These are phyloP conservation scores for Aspergillus baeticus DNA, from an alignment of 495 filamentous ascomycete species.

Conservation along the genomic window DNA sequence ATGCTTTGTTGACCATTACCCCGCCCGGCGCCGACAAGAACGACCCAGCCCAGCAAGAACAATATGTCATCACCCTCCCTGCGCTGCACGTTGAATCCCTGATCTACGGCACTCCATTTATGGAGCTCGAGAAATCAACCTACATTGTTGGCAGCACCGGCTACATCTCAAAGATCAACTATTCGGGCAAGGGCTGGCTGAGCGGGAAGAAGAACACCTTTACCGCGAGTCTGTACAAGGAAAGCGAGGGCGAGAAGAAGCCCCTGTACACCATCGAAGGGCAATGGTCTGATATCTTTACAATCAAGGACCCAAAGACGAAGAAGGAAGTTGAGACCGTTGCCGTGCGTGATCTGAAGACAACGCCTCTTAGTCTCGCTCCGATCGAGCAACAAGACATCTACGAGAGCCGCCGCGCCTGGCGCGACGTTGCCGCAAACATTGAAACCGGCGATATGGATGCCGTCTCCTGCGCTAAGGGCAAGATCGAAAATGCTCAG, in stretches of 20 bases:
- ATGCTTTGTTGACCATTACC: slow-evolving; percentile 80
- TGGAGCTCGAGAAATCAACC: slow-evolving; percentile 80
- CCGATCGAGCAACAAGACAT: slow-evolving; percentile 80
- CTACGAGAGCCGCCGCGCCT: slow-evolving; percentile 85
- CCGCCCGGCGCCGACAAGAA: slow-evolving; percentile 50
- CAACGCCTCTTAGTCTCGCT: slow-evolving; percentile 67
- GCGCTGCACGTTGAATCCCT: slow-evolving; percentile 91
- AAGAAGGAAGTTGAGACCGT: slow-evolving; percentile 72
- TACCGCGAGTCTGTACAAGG: slow-evolving; percentile 71
- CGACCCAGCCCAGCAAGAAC: slow-evolving; percentile 53
- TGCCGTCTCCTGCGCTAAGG: slow-evolving; percentile 71
- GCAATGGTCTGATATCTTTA: slow-evolving; percentile 86
- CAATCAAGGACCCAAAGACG: slow-evolving; percentile 66
- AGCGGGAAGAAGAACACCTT: slow-evolving; percentile 95
- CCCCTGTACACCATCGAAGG: slow-evolving; percentile 83
- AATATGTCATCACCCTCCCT: slow-evolving; percentile 89
- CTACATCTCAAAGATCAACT: slow-evolving; percentile 90
- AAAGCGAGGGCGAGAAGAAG: slow-evolving; percentile 71
- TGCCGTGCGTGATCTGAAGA: slow-evolving; percentile 59
- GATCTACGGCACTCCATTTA: slow-evolving; percentile 85
- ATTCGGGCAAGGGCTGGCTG: slow-evolving; percentile 89
- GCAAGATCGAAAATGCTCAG: slow-evolving; percentile 88
- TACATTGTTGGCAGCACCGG: slow-evolving; percentile 84
- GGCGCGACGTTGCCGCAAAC: slow-evolving; percentile 77
- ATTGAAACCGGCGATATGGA: slow-evolving; percentile 85